phyloP scores from a whole-genome alignment of 2,329 filamentous ascomycete species.

The Botryotinia globosa region DNA sequence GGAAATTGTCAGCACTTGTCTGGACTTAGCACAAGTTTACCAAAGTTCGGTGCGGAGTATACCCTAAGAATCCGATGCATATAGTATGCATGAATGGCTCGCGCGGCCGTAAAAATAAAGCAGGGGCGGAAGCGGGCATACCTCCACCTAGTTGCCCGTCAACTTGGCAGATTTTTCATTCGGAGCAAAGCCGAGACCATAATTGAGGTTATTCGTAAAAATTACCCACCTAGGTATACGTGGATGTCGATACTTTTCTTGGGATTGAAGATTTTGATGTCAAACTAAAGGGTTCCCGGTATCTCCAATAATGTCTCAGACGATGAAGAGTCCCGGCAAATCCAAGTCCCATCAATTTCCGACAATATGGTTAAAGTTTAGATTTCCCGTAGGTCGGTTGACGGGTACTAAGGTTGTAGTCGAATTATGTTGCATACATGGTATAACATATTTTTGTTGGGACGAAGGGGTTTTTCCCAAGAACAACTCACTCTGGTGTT shows the following conservation, averaged over 20 bases:
- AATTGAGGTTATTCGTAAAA: not conserved
- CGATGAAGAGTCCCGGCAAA: not conserved
- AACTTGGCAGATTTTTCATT: not conserved
- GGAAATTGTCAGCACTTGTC: slow-evolving; percentile 18
- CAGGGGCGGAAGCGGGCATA: slow-evolving; percentile 11
- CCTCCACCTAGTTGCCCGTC: slow-evolving; percentile 4
- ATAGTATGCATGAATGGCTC: slow-evolving; percentile 6
- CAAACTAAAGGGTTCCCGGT: not conserved
- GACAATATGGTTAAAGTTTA: slow-evolving; percentile 22
- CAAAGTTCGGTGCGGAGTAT: slow-evolving; percentile 9
- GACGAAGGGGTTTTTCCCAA: not conserved
- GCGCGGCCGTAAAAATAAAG: not conserved
- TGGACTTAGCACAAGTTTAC: not conserved
- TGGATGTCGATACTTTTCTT: not conserved
- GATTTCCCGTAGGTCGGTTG: slow-evolving; percentile 13
- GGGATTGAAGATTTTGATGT: not conserved
- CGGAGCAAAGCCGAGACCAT: not conserved
- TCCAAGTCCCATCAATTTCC: slow-evolving; percentile 12
- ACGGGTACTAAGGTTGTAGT: slow-evolving; percentile 2
- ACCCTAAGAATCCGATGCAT: slow-evolving; percentile 2
- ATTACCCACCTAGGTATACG: not conserved
- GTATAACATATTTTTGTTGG: not conserved
- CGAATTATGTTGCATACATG: not conserved
- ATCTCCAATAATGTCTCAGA: not conserved
- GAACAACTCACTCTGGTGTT: not conserved